These are phyloP conservation scores for Cutaneotrichosporon sp. DNA, from an alignment of 1,284 basidiomycete species.

Conservation along the genomic window DNA sequence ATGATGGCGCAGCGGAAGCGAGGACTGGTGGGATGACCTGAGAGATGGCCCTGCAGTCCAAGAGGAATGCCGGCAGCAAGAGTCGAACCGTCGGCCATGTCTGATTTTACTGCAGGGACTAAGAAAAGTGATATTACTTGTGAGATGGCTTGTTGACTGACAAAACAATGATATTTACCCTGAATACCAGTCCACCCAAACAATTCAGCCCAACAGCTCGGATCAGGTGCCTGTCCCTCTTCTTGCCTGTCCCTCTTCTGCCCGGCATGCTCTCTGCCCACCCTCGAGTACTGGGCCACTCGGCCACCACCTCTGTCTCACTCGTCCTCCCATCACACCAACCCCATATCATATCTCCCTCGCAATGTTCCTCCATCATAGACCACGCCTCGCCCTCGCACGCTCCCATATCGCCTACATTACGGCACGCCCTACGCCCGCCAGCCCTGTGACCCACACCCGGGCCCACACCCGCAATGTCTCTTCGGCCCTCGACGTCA, in stretches of 20 bases:
- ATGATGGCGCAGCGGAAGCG: too few relatives aligned
- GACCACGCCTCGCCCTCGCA: neutral
- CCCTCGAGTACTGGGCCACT: too few relatives aligned
- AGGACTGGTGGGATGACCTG: too few relatives aligned
- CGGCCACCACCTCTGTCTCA: neutral
- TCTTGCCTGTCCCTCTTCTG: too few relatives aligned
- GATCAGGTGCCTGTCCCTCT: neutral
- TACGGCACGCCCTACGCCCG: neutral
- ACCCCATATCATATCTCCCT: neutral
- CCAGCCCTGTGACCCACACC: too few relatives aligned
- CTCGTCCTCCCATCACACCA: neutral
- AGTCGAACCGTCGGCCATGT: neutral
- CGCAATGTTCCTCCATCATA: neutral
- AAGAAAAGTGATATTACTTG: neutral
- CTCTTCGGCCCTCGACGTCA: neutral
- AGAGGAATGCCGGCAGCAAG: neutral
- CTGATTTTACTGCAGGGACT: too few relatives aligned
- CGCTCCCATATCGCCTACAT: neutral
- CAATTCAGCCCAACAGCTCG: neutral
- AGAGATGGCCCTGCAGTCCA: too few relatives aligned
- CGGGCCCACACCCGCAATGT: neutral
- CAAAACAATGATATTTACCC: neutral
- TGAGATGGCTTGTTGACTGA: neutral
- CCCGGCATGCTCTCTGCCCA: neutral
- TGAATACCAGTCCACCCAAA: neutral